Conservation (phyloP, 257 asterid species). For the Solanum clarkiae region DNA sequence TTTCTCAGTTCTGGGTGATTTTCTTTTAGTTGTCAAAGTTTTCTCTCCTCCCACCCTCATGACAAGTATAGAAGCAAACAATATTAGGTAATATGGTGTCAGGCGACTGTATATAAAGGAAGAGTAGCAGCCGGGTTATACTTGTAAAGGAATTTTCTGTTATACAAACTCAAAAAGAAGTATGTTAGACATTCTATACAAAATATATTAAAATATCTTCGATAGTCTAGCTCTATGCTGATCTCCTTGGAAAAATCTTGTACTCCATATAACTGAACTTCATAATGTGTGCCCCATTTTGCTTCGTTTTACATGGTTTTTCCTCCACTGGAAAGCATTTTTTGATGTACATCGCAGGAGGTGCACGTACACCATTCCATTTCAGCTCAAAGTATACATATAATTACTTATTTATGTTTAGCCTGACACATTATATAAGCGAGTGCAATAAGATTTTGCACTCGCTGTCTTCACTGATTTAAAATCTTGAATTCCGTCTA, state of each 20-base stretch:
- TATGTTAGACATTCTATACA: neutral
- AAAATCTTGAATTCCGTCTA: neutral
- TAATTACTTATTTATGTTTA: neutral
- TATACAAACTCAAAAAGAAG: neutral
- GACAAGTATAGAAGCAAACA: conserved; percentile 16
- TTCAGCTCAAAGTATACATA: neutral
- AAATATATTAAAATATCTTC: neutral
- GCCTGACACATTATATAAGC: neutral
- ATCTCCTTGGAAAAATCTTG: neutral
- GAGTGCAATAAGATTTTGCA: neutral
- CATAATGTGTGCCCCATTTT: neutral
- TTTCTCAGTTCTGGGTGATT: neutral
- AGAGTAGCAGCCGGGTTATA: conserved; percentile 28
- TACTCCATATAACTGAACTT: neutral
- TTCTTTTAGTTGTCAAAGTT: conserved; percentile 12
- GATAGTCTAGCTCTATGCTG: neutral
- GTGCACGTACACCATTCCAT: neutral
- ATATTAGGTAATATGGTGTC: conserved; percentile 12
- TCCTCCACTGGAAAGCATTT: neutral
- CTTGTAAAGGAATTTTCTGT: conserved; percentile 42
- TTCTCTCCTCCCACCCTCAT: neutral
- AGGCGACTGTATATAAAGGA: conserved; percentile 44
- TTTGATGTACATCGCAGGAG: neutral
- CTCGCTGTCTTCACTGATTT: neutral
- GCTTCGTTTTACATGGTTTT: neutral